Percentiles rank a stretch among this genome's conserved stretches.
Conservation (phyloP, 2,329 filamentous ascomycete genomes). For the Arthrobotrys megalospora region DNA sequence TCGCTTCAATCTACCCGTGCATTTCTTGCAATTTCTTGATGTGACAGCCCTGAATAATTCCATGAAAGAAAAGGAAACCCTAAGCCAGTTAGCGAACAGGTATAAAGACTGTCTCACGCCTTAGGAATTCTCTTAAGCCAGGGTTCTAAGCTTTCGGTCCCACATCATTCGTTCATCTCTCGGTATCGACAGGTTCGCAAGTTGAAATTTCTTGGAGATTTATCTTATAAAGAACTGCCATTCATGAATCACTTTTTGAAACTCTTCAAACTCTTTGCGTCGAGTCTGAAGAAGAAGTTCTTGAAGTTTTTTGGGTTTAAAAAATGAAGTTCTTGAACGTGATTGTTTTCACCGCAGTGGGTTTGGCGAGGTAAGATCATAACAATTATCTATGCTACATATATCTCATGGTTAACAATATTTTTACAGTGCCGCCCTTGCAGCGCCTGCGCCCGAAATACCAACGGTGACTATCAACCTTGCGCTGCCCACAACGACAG, state of each 20-base stretch:
- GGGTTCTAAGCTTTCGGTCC: constrained; percentile 6
- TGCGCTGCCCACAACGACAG: not conserved
- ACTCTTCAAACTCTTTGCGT: constrained; percentile 14
- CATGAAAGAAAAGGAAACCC: not conserved
- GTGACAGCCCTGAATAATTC: not conserved
- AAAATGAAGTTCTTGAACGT: constrained; percentile 11
- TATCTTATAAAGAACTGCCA: not conserved
- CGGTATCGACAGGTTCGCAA: not conserved
- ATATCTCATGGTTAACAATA: not conserved
- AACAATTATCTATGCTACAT: too few relatives aligned
- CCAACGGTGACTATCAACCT: constrained; percentile 7
- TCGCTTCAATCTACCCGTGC: constrained; percentile 12
- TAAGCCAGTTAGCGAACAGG: constrained; percentile 7
- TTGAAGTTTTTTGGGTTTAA: constrained; percentile 18
- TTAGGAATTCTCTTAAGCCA: not conserved
- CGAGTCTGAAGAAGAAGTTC: constrained; percentile 11
- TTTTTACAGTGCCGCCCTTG: not conserved
- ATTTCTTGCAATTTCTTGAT: constrained; percentile 12
- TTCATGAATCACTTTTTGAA: constrained; percentile 24
- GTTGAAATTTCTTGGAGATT: not conserved
- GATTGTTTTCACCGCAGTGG: not conserved
- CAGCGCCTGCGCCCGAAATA: constrained; percentile 1
- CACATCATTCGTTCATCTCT: not conserved
- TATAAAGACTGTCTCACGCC: constrained; percentile 15
- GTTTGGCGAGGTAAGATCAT: constrained; percentile 4